Evolutionary conservation across 2,329 filamentous ascomycete genomes (phyloP).

Genomic region (Clarireedia hainanense): DNA sequence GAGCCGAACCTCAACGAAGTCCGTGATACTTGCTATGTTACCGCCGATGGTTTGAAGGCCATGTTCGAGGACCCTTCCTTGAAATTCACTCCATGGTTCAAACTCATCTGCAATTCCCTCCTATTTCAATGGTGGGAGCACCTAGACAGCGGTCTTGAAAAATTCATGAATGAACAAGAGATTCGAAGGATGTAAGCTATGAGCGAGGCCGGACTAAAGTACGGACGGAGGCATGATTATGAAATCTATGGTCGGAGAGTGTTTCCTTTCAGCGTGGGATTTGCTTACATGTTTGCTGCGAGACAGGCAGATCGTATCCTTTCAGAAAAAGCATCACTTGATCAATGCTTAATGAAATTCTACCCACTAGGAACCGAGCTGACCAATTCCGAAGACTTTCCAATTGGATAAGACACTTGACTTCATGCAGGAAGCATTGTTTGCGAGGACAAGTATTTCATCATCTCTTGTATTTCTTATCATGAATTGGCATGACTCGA

Average conservation of each 20-base stretch:
- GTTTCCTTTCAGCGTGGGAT: background rate
- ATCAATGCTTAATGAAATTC: slow-evolving; percentile 6
- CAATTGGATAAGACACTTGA: background rate
- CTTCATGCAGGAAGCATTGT: background rate
- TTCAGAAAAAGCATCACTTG: slow-evolving; percentile 8
- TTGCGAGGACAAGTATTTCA: background rate
- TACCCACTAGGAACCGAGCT: slow-evolving; percentile 1
- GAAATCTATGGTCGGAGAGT: background rate
- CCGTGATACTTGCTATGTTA: slow-evolving; percentile 75
- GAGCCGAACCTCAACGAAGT: slow-evolving; percentile 83
- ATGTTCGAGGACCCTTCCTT: slow-evolving; percentile 76
- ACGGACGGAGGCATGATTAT: background rate
- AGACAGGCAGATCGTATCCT: slow-evolving; percentile 2
- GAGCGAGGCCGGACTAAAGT: background rate
- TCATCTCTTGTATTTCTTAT: background rate
- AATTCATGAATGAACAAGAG: slow-evolving; percentile 76
- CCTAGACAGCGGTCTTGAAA: slow-evolving; percentile 71
- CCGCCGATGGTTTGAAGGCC: slow-evolving; percentile 69
- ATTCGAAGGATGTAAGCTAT: slow-evolving; percentile 69
- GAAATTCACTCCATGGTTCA: slow-evolving; percentile 98
- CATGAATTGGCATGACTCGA: background rate
- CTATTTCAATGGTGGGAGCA: slow-evolving; percentile 96
- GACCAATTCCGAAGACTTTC: background rate
- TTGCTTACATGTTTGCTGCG: slow-evolving; percentile 7
- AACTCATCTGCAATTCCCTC: slow-evolving; percentile 96